Evolutionary conservation across 495 filamentous ascomycete genomes (phyloP).

Genomic region (Jackrogersella multiformis): DNA sequence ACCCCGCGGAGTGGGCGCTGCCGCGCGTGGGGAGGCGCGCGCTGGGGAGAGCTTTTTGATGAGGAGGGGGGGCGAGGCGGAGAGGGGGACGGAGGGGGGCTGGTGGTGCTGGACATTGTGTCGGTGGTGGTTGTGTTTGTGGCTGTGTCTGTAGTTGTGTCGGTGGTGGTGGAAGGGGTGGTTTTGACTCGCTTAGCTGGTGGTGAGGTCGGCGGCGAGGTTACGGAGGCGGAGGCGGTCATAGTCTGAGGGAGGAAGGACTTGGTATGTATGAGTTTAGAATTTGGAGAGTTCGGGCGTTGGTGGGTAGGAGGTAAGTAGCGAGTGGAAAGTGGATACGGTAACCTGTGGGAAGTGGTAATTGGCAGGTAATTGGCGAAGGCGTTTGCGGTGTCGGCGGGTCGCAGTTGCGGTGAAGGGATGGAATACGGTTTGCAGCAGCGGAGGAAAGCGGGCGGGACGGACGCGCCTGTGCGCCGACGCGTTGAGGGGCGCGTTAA

Average conservation of each 20-base stretch:
- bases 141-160: conserved; percentile 12
- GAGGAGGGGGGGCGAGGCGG: conserved; percentile 68
- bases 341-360: conserved; percentile 1
- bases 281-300: conserved; percentile 1
- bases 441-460: conserved; percentile 31
- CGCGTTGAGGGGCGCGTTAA: conserved; percentile 29
- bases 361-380: not conserved
- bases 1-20: conserved; percentile 88
- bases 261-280: too few relatives aligned
- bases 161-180: conserved; percentile 16
- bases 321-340: too few relatives aligned
- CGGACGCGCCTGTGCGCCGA: conserved; percentile 49
- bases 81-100: conserved; percentile 29
- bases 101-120: conserved; percentile 22
- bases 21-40: conserved; percentile 85
- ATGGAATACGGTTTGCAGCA: not conserved
- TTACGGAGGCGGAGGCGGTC: conserved; percentile 59
- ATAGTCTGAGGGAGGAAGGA: conserved; percentile 51
- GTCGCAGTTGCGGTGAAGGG: conserved; percentile 35
- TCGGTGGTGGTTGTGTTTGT: conserved; percentile 19
- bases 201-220: conserved; percentile 55
- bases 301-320: conserved; percentile 4
- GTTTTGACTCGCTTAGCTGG: conserved; percentile 61
- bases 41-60: conserved; percentile 84
- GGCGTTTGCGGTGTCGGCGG: not conserved